Conservation (phyloP, 2,329 filamentous ascomycete species). For the Phaeosphaeria sp. region DNA sequence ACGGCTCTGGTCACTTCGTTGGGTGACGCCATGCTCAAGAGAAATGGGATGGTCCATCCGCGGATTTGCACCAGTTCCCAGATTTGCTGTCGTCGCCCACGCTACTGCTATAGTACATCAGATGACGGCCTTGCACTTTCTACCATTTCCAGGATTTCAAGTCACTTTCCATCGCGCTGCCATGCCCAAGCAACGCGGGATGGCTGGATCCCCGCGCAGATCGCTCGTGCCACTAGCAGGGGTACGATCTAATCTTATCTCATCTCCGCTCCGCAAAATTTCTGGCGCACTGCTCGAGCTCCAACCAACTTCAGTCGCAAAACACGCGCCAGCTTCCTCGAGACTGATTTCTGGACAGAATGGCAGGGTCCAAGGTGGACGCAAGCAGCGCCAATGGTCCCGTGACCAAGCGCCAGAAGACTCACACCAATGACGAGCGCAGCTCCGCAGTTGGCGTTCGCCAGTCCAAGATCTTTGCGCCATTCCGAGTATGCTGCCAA, state of each 20-base stretch:
- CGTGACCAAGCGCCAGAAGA: conserved; percentile 69
- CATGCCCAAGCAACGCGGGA: not conserved
- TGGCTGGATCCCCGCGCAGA: conserved; percentile 23
- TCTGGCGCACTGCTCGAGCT: conserved; percentile 12
- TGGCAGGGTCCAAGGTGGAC: conserved; percentile 61
- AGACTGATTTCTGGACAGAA: conserved; percentile 27
- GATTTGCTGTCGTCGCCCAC: no score
- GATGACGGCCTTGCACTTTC: no score
- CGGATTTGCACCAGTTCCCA: no score
- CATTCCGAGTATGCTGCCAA: conserved; percentile 74
- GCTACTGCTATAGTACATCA: no score
- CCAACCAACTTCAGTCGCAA: not conserved
- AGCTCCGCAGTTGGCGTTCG: conserved; percentile 50
- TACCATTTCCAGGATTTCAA: no score
- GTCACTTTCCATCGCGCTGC: no score
- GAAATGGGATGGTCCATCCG: no score
- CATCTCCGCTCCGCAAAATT: conserved; percentile 23
- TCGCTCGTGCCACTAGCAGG: conserved; percentile 33
- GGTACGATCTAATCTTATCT: conserved; percentile 33
- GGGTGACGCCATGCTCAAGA: no score
- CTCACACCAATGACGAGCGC: conserved; percentile 45
- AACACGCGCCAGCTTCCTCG: not conserved
- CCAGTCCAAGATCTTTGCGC: conserved; percentile 85
- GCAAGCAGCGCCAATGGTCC: conserved; percentile 52
- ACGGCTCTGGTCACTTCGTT: no score